Conservation (phyloP, 1,284 basidiomycete genomes). For the Sanguinoderma infundibulare region DNA sequence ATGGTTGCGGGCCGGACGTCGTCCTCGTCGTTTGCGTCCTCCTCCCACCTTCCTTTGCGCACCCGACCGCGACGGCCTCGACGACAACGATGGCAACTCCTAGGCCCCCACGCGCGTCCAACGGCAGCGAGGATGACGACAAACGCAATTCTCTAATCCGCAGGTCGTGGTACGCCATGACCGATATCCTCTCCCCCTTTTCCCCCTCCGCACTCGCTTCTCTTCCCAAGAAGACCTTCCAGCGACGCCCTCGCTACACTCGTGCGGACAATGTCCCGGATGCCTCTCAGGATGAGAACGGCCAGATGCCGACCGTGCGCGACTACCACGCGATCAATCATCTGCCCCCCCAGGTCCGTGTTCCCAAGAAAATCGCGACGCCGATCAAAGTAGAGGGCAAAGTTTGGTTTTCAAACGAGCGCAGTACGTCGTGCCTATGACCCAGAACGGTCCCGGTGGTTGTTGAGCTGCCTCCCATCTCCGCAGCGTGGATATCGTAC, state of each 20-base stretch:
- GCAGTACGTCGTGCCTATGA: conserved; percentile 56
- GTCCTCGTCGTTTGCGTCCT: conserved; percentile 11
- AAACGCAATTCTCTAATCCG: conserved; percentile 36
- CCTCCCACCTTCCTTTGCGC: conserved; percentile 8
- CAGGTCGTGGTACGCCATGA: conserved; percentile 61
- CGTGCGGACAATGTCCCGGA: conserved; percentile 75
- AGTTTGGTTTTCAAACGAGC: conserved; percentile 99
- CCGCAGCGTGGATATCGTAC: conserved; percentile 88
- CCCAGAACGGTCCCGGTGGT: neutral
- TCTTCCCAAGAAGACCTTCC: conserved; percentile 57
- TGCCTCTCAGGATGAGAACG: conserved; percentile 51
- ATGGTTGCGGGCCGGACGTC: conserved; percentile 16
- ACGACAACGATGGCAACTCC: conserved; percentile 3
- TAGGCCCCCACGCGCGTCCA: neutral
- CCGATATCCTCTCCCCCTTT: conserved; percentile 68
- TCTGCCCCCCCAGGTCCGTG: conserved; percentile 61
- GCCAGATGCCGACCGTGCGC: conserved; percentile 60
- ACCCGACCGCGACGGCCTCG: conserved; percentile 19
- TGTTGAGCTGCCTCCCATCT: conserved; percentile 9
- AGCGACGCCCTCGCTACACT: conserved; percentile 60
- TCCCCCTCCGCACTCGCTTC: conserved; percentile 69
- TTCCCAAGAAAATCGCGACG: conserved; percentile 89
- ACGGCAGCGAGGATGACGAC: conserved; percentile 15
- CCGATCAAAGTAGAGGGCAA: conserved; percentile 95
- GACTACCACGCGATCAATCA: conserved; percentile 76